phyloP scores from a whole-genome alignment of 202 grass and related monocot species.

The Digitaria exilis region DNA sequence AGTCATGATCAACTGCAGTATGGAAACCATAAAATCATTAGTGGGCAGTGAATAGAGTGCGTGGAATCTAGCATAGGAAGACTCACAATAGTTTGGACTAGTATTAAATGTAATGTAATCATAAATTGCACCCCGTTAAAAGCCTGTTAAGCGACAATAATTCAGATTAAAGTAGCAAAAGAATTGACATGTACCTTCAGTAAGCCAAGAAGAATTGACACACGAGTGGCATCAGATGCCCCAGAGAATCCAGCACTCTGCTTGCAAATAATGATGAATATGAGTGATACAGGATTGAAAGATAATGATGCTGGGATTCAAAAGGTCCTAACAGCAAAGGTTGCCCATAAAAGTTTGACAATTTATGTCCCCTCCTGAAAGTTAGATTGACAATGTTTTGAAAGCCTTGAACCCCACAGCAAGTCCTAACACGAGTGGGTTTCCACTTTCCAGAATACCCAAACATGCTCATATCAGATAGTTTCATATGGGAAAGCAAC shows the following conservation, averaged over 20 bases:
- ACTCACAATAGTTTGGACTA: background rate
- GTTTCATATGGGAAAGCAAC: conserved; percentile 18
- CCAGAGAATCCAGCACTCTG: conserved; percentile 98
- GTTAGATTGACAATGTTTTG: conserved; percentile 23
- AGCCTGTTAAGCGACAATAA: background rate
- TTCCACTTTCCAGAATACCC: conserved; percentile 30
- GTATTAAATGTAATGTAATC: background rate
- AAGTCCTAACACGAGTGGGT: background rate
- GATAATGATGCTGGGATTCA: background rate
- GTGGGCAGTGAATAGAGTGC: background rate
- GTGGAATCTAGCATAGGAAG: conserved; percentile 19
- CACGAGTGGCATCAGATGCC: conserved; percentile 93
- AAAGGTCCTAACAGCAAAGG: background rate
- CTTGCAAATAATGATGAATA: conserved; percentile 20
- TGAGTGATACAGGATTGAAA: conserved; percentile 13
- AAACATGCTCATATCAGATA: conserved; percentile 17
- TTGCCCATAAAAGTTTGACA: background rate
- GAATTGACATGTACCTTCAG: conserved; percentile 68
- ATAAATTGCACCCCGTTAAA: conserved; percentile 18
- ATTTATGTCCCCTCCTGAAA: background rate
- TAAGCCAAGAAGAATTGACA: conserved; percentile 94
- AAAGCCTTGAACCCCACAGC: background rate
- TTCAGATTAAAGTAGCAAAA: conserved; percentile 1
- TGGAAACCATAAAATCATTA: conserved; percentile 47
- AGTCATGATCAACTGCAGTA: conserved; percentile 85